Base-by-base conservation (phyloP, 2,329 filamentous ascomycete genomes). In the Colletotrichum chlorophyti region DNA sequence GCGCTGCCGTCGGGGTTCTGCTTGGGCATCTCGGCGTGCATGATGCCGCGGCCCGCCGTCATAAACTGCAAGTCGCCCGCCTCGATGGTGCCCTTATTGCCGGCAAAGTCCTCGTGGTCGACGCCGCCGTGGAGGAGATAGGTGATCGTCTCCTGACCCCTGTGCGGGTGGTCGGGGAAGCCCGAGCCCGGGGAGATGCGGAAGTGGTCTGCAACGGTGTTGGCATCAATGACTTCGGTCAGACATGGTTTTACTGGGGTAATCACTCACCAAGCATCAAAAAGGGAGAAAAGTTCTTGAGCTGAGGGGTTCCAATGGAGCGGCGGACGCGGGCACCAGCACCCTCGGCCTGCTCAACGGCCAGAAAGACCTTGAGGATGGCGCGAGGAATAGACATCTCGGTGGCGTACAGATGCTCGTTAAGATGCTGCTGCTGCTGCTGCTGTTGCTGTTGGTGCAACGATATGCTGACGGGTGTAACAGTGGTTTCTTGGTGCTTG, bases 1-100 rank as follows among this genome's bases (percentile, higher is more conserved):
- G 89, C 79, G 54, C 80, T 84, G 47, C 91, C 91, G 70, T 95
- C 91, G 1, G 81, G 72, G 70, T 92, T 91, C 69, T 91, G 86
- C 52, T 85, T 83, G 9, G 94, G 94, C 93, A 98, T 97, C 76
- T 98, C 94, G 32, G 93, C 91, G 74, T 98, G 95, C 74, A 97
- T 90, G 67, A 98, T 96, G 37, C 94, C 94, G 17, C 83, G 81
- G 4, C 94, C 94, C 1, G 94, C 94, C 0, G 94, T 97, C 95
- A 98, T 98, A 81, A 98, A 98, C 72, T 98, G 94, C 43, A 98
- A 77, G 71, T 97, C 94, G n/a, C 94, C 94, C 0, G 90, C 76
- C 60, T 89, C 83, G 65, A 98, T 91, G 4, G 90, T 95, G 57
- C 94, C 95, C 46, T 83, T 83, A 77, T 95, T 88, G 11, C 93